phyloP scores from a whole-genome alignment of 192 early-diverging fungal species.

The Umbelopsis sp. region DNA sequence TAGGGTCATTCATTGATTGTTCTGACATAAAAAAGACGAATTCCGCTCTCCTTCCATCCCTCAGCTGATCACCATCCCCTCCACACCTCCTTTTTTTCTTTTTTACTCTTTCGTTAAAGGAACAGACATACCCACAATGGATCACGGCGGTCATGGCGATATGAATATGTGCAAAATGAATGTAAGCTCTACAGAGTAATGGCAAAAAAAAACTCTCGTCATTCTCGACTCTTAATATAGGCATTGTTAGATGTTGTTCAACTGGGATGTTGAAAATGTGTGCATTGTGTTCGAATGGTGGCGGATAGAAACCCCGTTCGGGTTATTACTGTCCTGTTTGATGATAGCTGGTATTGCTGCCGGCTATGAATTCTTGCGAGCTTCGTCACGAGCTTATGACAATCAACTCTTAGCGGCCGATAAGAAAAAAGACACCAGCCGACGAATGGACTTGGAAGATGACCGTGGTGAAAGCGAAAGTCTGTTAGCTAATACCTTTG shows the following conservation, averaged over 20 bases:
- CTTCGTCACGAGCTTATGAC: constrained; percentile 39
- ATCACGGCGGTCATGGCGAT: constrained; percentile 19
- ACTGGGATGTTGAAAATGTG: constrained; percentile 74
- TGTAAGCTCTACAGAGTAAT: constrained; percentile 17
- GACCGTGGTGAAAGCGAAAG: constrained; percentile 24
- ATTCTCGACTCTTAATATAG: not conserved
- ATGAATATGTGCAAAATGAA: constrained; percentile 60
- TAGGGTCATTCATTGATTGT: constrained; percentile 8
- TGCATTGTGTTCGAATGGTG: constrained; percentile 81
- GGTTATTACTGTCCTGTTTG: constrained; percentile 62
- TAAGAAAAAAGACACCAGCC: constrained; percentile 10
- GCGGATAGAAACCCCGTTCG: constrained; percentile 60
- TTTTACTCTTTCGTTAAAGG: not conserved
- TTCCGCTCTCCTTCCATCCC: constrained; percentile 10
- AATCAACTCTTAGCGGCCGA: constrained; percentile 37
- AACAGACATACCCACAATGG: not conserved
- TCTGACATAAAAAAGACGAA: not conserved
- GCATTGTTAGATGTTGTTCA: constrained; percentile 68
- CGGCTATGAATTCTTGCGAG: constrained; percentile 51
- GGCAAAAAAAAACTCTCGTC: not conserved
- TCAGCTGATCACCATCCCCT: constrained; percentile 17
- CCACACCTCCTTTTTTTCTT: not conserved
- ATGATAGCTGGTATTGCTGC: constrained; percentile 53
- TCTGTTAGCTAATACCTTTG: constrained; percentile 28
- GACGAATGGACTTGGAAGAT: constrained; percentile 46